phyloP scores from a whole-genome alignment of 2,329 filamentous ascomycete species.

The Alternaria ventricosa region DNA sequence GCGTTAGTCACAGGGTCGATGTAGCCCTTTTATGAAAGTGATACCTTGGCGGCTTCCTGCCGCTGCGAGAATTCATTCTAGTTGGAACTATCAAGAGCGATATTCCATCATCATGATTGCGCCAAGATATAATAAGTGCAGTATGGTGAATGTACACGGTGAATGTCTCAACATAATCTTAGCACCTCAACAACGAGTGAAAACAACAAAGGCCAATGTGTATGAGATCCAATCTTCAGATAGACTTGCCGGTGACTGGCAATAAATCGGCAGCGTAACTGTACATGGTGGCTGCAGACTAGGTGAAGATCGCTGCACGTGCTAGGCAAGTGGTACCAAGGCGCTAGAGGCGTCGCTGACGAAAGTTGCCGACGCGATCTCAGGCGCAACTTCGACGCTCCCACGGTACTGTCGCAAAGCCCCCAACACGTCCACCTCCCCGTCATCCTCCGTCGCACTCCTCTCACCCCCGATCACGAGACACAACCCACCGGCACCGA shows the following conservation, averaged over 20 bases:
- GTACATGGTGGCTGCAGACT: neutral
- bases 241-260: neutral
- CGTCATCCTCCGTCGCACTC: constrained; percentile 13
- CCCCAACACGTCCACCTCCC: constrained; percentile 14
- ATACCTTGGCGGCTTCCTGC: constrained; percentile 21
- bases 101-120: neutral
- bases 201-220: neutral
- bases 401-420: constrained; percentile 16
- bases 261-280: neutral
- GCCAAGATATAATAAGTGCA: neutral
- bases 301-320: constrained; percentile 6
- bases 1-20: neutral
- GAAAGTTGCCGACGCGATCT: constrained; percentile 21
- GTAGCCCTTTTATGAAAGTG: constrained; percentile 12
- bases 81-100: neutral
- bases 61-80: neutral
- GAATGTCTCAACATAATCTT: neutral
- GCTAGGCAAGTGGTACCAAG: neutral
- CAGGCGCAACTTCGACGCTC: constrained; percentile 18
- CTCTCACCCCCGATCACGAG: constrained; percentile 6
- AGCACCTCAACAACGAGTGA: neutral
- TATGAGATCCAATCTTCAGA: neutral
- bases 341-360: constrained; percentile 12
- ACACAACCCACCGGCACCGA: neutral
- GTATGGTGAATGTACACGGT: neutral